Percentiles rank a stretch among this genome's conserved stretches.
Conservation (phyloP, 805 yeast genomes). For the Yarrowia bubula region DNA sequence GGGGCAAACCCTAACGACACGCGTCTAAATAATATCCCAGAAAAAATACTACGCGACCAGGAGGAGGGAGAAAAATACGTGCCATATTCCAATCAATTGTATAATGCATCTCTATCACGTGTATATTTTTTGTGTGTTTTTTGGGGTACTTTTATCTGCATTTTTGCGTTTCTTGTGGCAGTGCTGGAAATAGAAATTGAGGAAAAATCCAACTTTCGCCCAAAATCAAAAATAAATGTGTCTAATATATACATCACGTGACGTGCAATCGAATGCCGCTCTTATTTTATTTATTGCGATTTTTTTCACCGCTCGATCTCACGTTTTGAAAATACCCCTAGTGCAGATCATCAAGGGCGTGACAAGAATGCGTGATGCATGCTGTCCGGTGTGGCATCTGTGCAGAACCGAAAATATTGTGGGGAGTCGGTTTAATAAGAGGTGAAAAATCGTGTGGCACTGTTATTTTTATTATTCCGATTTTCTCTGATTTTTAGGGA, state of each 20-base stretch:
- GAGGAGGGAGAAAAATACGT: neutral
- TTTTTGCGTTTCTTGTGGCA: neutral
- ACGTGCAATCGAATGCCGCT: neutral
- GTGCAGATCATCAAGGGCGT: slow-evolving; percentile 1
- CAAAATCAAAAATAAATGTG: neutral
- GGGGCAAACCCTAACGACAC: neutral
- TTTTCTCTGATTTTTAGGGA: no score
- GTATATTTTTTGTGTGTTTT: neutral
- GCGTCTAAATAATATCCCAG: neutral
- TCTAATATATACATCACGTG: neutral
- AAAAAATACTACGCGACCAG: neutral
- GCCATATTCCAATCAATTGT: no score
- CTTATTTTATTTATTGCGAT: neutral
- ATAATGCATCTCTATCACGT: no score
- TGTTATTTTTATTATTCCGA: no score
- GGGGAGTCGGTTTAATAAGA: no score
- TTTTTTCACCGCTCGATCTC: neutral
- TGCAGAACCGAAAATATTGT: no score
- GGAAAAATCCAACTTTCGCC: neutral
- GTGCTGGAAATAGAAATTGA: no score
- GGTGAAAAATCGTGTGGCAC: no score
- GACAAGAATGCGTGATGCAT: slow-evolving; percentile 1
- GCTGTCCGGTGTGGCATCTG: no score
- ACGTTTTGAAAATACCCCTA: neutral
- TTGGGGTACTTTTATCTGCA: neutral